A percentile compares a stretch with the other conserved stretches of the same genome.
Conservation (phyloP, 108 stramenopile species). For the Schizochytrium sp. region DNA sequence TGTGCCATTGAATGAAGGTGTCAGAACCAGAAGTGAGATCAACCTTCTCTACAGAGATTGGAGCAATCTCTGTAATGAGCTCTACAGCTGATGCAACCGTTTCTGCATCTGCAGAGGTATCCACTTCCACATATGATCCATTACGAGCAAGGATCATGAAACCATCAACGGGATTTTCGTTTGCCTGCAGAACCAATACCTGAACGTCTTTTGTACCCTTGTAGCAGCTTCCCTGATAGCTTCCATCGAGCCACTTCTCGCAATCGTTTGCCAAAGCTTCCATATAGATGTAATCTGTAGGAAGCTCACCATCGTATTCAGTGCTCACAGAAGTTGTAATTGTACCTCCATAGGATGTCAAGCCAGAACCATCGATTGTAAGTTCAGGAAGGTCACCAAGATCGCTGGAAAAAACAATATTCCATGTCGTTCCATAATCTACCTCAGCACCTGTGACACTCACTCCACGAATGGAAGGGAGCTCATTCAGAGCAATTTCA, state of each 20-base stretch:
- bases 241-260: constrained; percentile 2
- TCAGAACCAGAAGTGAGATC: background rate
- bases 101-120: constrained; percentile 39
- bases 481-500: constrained; percentile 44
- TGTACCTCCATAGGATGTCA: background rate
- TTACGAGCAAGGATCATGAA: constrained; percentile 62
- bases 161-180: constrained; percentile 40
- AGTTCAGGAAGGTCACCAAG: constrained; percentile 14
- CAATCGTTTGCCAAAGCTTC: background rate
- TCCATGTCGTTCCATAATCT: constrained; percentile 10
- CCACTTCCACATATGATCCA: constrained; percentile 46
- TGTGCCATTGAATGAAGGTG: constrained; percentile 62
- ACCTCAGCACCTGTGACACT: background rate
- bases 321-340: background rate
- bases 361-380: constrained; percentile 3
- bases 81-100: constrained; percentile 30
- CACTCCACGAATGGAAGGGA: constrained; percentile 48
- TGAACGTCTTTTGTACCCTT: constrained; percentile 64
- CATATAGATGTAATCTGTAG: background rate
- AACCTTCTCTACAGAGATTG: constrained; percentile 60
- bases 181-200: constrained; percentile 66
- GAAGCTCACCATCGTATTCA: background rate
- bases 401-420: constrained; percentile 39
- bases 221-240: constrained; percentile 27
- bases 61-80: constrained; percentile 36